Conservation (phyloP, 805 yeast species). For the Barnettozyma vustinii region DNA sequence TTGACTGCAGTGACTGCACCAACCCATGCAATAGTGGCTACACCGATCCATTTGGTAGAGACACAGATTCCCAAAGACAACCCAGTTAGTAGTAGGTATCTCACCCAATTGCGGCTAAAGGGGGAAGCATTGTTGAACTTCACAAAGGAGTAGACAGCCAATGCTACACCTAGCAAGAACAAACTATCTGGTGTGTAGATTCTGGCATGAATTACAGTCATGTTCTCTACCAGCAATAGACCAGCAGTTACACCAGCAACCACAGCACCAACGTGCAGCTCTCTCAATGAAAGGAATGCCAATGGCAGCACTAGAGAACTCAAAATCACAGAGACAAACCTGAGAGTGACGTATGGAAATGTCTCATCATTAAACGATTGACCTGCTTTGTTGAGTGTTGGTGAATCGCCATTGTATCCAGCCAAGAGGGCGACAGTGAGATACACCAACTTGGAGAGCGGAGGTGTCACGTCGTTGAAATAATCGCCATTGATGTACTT, state of each 20-base stretch:
- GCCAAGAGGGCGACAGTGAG: constrained; percentile 46
- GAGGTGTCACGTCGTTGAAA: constrained; percentile 72
- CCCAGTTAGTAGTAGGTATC: constrained; percentile 43
- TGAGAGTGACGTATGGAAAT: constrained; percentile 49
- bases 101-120: constrained; percentile 48
- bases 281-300: constrained; percentile 49
- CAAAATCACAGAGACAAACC: constrained; percentile 50
- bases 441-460: constrained; percentile 56
- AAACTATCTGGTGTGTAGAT: constrained; percentile 41
- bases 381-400: constrained; percentile 13
- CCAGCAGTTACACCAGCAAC: constrained; percentile 47
- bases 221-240: constrained; percentile 55
- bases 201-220: constrained; percentile 55
- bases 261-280: constrained; percentile 45
- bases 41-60: constrained; percentile 68
- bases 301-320: constrained; percentile 51
- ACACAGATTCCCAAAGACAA: constrained; percentile 47
- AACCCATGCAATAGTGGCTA: constrained; percentile 64
- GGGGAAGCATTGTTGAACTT: constrained; percentile 41
- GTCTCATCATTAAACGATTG: constrained; percentile 9
- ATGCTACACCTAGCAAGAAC: constrained; percentile 38
- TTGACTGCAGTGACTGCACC: constrained; percentile 37
- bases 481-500: constrained; percentile 52
- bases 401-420: constrained; percentile 42
- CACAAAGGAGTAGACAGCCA: constrained; percentile 48